Conservation (phyloP, 192 early-diverging fungal species). For the Funneliformis geosporum region DNA sequence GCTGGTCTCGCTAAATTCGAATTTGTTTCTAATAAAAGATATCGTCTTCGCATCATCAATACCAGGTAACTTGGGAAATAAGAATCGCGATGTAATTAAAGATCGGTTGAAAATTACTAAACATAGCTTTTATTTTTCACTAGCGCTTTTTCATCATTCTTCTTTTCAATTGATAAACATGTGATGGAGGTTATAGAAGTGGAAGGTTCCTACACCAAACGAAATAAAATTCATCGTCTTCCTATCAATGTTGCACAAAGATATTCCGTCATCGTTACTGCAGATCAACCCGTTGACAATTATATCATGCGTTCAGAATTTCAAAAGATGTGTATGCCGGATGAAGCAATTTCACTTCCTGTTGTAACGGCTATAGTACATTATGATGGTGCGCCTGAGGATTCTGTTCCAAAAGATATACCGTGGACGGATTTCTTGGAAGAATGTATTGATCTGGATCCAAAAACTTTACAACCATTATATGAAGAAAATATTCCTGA, state of each 20-base stretch:
- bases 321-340: constrained; percentile 37
- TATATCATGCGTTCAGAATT: constrained; percentile 43
- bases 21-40: constrained; percentile 77
- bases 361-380: constrained; percentile 36
- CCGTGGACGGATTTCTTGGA: background rate
- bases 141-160: constrained; percentile 39
- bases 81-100: background rate
- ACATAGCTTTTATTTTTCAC: background rate
- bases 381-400: constrained; percentile 43
- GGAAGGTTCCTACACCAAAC: constrained; percentile 40
- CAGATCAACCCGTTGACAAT: constrained; percentile 42
- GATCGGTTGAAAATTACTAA: too few species aligned
- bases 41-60: constrained; percentile 82
- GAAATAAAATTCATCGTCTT: constrained; percentile 32
- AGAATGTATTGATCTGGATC: constrained; percentile 30
- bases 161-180: constrained; percentile 48
- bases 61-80: constrained; percentile 32
- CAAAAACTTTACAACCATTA: constrained; percentile 37
- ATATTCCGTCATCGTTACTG: constrained; percentile 45
- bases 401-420: constrained; percentile 8
- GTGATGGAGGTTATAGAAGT: constrained; percentile 41
- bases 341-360: constrained; percentile 27
- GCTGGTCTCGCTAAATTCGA: constrained; percentile 41
- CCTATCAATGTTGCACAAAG: constrained; percentile 46
- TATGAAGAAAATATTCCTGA: constrained; percentile 23